Percentiles rank a stretch among this genome's conserved stretches.
Evolutionary conservation across 257 asterid genomes (phyloP).

Genomic region (Solanum gandarillasii): DNA sequence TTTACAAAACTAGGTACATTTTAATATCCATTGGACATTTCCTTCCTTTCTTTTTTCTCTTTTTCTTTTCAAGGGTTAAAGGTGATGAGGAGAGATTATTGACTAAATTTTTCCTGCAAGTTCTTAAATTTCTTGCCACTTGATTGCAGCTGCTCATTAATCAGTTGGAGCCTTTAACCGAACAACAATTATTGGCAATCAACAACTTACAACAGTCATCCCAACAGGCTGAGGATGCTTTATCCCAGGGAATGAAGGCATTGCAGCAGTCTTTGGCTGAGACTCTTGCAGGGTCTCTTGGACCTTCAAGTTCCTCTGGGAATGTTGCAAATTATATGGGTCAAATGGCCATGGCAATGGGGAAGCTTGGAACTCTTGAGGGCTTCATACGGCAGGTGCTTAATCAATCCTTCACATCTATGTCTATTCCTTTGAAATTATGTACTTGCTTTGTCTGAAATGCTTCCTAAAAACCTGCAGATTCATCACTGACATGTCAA

Average conservation of each 20-base stretch:
- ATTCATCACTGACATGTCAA: neutral
- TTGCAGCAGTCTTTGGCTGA: slow-evolving; percentile 85
- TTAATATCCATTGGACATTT: neutral
- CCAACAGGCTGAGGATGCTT: slow-evolving; percentile 62
- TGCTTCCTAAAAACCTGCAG: neutral
- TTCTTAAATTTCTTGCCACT: neutral
- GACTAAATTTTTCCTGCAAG: neutral
- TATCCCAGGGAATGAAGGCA: slow-evolving; percentile 51
- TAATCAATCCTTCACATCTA: neutral
- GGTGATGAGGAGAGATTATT: neutral
- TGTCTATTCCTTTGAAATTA: neutral
- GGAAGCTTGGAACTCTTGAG: slow-evolving; percentile 82
- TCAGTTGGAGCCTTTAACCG: slow-evolving; percentile 87
- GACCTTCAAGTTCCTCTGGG: slow-evolving; percentile 66
- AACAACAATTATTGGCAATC: slow-evolving; percentile 64
- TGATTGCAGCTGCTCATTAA: slow-evolving; percentile 64
- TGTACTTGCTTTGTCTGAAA: neutral
- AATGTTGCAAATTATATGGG: slow-evolving; percentile 93
- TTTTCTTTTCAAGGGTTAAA: neutral
- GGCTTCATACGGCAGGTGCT: slow-evolving; percentile 88
- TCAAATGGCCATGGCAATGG: slow-evolving; percentile 98
- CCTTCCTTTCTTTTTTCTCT: neutral
- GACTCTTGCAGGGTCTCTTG: slow-evolving; percentile 11
- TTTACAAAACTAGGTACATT: neutral
- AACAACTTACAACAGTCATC: slow-evolving; percentile 82